These are phyloP conservation scores for Beauveria varroae DNA, from an alignment of 2,329 filamentous ascomycete genomes.

Conservation along the genomic window DNA sequence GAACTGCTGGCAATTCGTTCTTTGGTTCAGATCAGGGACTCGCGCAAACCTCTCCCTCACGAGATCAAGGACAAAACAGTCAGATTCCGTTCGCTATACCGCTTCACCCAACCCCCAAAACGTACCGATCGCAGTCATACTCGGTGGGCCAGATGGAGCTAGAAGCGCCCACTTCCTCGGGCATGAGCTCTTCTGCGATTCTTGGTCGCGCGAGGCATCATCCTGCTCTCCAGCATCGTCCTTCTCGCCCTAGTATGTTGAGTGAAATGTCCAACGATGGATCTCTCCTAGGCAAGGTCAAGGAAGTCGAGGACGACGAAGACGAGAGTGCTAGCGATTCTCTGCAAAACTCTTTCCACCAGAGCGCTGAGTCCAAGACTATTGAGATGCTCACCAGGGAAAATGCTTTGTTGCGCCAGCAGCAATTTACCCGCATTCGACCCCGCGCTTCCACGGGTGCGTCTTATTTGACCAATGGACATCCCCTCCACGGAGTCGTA, in stretches of 20 bases:
- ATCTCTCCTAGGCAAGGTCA: conserved; percentile 57
- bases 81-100: conserved; percentile 84
- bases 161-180: conserved; percentile 40
- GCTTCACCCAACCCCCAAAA: conserved; percentile 83
- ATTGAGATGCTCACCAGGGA: conserved; percentile 57
- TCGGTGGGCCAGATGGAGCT: conserved; percentile 85
- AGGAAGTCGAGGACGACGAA: conserved; percentile 63
- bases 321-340: conserved; percentile 47
- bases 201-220: conserved; percentile 53
- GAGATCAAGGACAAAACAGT: conserved; percentile 46
- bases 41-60: conserved; percentile 43
- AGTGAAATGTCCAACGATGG: conserved; percentile 63
- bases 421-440: conserved; percentile 41
- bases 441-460: conserved; percentile 51
- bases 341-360: conserved; percentile 41
- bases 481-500: conserved; percentile 51
- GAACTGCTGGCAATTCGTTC: conserved; percentile 37
- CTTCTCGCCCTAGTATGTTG: conserved; percentile 70
- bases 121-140: conserved; percentile 92
- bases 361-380: conserved; percentile 51
- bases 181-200: conserved; percentile 39
- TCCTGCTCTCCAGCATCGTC: conserved; percentile 68
- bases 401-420: conserved; percentile 54
- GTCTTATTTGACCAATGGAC: conserved; percentile 48
- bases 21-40: conserved; percentile 38